A percentile compares a stretch with the other conserved stretches of the same genome.
Evolutionary conservation across 805 yeast species (phyloP).

Genomic region (Saccharomycopsis sp.): DNA sequence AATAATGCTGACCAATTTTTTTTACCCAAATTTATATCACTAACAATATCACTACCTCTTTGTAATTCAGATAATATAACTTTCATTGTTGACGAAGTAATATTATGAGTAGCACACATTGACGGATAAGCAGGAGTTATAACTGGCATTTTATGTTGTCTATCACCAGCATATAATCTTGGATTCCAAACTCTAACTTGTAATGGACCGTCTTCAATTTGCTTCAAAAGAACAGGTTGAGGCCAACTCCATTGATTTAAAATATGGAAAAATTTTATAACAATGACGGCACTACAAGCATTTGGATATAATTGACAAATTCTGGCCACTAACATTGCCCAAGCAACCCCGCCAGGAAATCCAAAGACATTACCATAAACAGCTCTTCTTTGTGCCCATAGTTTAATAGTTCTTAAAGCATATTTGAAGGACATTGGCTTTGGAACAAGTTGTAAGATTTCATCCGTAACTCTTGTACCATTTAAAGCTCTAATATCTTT

Average conservation of each 20-base stretch:
- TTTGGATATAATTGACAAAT: slow-evolving; percentile 95
- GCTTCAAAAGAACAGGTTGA: slow-evolving; percentile 87
- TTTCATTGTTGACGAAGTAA: slow-evolving; percentile 77
- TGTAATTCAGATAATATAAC: slow-evolving; percentile 70
- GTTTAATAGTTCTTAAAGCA: slow-evolving; percentile 82
- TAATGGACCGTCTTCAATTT: slow-evolving; percentile 93
- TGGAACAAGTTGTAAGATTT: slow-evolving; percentile 80
- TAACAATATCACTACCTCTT: slow-evolving; percentile 65
- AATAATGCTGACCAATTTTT: slow-evolving; percentile 69
- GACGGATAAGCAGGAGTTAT: slow-evolving; percentile 98
- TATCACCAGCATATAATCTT: slow-evolving; percentile 75
- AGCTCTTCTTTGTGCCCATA: slow-evolving; percentile 96
- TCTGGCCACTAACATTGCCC: slow-evolving; percentile 99
- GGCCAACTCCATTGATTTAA: slow-evolving; percentile 96
- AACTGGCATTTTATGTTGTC: slow-evolving; percentile 92
- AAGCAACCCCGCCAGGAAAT: slow-evolving; percentile 98
- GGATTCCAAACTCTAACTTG: slow-evolving; percentile 98
- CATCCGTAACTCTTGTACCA: slow-evolving; percentile 97
- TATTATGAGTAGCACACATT: slow-evolving; percentile 98
- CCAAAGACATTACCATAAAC: slow-evolving; percentile 93
- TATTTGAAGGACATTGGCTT: slow-evolving; percentile 87
- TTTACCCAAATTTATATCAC: slow-evolving; percentile 52
- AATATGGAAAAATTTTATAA: slow-evolving; percentile 82
- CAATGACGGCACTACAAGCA: slow-evolving; percentile 85
- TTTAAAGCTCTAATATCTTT: slow-evolving; percentile 81